Base-by-base conservation (phyloP, 306 rosid species). In the Fragaria ananassa region DNA sequence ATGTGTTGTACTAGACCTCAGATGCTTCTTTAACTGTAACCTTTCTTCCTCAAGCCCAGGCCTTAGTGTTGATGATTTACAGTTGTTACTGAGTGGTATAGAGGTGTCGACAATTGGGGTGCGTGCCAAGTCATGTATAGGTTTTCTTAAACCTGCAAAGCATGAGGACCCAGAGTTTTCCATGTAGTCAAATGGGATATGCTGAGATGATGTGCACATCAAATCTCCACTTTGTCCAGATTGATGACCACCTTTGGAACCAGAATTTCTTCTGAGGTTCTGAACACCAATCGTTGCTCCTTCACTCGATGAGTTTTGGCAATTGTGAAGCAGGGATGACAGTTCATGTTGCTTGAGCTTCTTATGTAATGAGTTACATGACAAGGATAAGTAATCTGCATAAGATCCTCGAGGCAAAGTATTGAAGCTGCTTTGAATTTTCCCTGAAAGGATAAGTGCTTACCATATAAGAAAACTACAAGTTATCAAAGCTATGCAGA, bases 81-180 rank as follows among this genome's bases (percentile, higher is more conserved):
- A 64, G 62, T 77, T 73, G 71, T 60, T 78, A 78, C 75, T 73
- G 25, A 72, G 75, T 0, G 71, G 73, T 71, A 71, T 18, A 51
- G 79, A 66, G 76, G 82, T 35, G 67, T 74, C 81, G 68, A 62
- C 70, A 53, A 23, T 4, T 8, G 51, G 76, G 74, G 41, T 0
- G 14, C 0, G 63, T n/a, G 62, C 39, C 37, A 25, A 25, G 37
- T 27, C 65, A 25, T 25, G 39, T 11, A 13, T 60, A 12, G 65
- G 39, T 60, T 60, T 60, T 27, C 65, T 10, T 60, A 60, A 60
- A 29, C 37, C 65, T 3, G 65, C 68, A 64, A 49, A 45, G 12
- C 82, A 62, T 44, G 91, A 76, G 79, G 81, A 53, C 78, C 78
- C 70, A 14, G 87, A 83, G 70, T 37, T 73, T 67, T 12, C 69